A percentile compares a stretch with the other conserved stretches of the same genome.
Conservation (phyloP, 495 filamentous ascomycete genomes). For the Halenospora varia region DNA sequence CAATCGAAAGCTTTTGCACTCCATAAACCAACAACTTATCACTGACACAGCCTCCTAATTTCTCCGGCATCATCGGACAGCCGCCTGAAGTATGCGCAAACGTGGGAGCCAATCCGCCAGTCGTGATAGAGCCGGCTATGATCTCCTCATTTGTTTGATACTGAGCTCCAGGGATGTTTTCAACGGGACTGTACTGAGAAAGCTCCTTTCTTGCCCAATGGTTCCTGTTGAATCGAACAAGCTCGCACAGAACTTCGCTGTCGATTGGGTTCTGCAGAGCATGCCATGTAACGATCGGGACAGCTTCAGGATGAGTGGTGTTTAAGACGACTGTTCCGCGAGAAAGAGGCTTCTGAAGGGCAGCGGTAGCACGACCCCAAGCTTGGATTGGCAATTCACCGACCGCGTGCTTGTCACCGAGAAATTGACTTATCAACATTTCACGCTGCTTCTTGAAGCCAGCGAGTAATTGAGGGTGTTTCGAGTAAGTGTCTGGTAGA, state of each 20-base stretch:
- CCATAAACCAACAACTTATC: neutral
- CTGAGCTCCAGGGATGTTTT: neutral
- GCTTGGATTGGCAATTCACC: conserved; percentile 16
- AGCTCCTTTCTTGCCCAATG: neutral
- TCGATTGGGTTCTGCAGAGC: conserved; percentile 21
- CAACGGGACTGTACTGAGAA: neutral
- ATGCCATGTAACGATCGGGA: conserved; percentile 15
- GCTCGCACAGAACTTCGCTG: conserved; percentile 15
- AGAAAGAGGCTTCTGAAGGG: conserved; percentile 23
- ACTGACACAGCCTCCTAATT: neutral
- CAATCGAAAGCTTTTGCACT: neutral
- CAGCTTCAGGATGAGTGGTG: conserved; percentile 19
- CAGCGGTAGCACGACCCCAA: conserved; percentile 4
- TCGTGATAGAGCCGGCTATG: neutral
- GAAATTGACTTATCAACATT: conserved; percentile 6
- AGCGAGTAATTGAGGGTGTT: neutral
- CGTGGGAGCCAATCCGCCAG: neutral
- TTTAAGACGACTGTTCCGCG: conserved; percentile 21
- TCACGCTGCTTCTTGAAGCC: conserved; percentile 24
- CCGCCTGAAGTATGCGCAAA: neutral
- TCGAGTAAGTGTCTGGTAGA: conserved; percentile 19
- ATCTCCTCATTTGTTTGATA: neutral
- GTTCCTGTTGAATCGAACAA: neutral
- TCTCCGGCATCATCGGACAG: neutral
- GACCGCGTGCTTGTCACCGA: conserved; percentile 7